Conservation (phyloP, 2,329 filamentous ascomycete genomes). For the Zelopaecilomyces penicillatus region DNA sequence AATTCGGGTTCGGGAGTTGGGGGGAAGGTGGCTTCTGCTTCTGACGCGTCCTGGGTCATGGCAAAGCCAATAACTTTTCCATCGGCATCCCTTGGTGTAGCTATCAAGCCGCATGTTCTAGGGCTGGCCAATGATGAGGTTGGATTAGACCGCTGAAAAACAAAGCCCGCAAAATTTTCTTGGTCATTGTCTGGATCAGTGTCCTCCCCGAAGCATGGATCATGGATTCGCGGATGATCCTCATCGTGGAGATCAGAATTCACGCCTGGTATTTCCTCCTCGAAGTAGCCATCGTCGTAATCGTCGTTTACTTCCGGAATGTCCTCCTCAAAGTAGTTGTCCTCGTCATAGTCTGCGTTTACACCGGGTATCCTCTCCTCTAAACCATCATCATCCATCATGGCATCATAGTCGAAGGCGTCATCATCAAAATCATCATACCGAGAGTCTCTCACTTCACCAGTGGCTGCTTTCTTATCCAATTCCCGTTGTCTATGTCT, state of each 20-base stretch:
- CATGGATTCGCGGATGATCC: background rate
- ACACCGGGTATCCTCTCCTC: slow-evolving; percentile 59
- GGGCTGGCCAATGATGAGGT: slow-evolving; percentile 44
- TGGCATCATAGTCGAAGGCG: slow-evolving; percentile 51
- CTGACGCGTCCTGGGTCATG: slow-evolving; percentile 37
- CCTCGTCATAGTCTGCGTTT: slow-evolving; percentile 39
- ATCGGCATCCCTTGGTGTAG: slow-evolving; percentile 47
- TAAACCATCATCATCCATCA: slow-evolving; percentile 56
- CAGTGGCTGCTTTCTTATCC: slow-evolving; percentile 42
- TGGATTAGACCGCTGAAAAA: slow-evolving; percentile 47
- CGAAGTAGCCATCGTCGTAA: slow-evolving; percentile 19
- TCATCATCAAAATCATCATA: slow-evolving; percentile 58
- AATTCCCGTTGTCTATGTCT: slow-evolving; percentile 59
- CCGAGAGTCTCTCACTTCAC: slow-evolving; percentile 40
- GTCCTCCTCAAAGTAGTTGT: slow-evolving; percentile 27
- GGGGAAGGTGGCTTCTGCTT: slow-evolving; percentile 8
- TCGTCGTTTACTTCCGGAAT: slow-evolving; percentile 31
- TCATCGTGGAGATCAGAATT: background rate
- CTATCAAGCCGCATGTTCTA: slow-evolving; percentile 34
- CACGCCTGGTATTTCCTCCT: slow-evolving; percentile 12
- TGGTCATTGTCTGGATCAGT: slow-evolving; percentile 47
- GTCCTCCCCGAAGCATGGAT: slow-evolving; percentile 8
- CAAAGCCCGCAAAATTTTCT: slow-evolving; percentile 53
- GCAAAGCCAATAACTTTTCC: slow-evolving; percentile 52
- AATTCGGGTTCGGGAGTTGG: slow-evolving; percentile 1